A percentile compares a stretch with the other conserved stretches of the same genome.
Evolutionary conservation across 1,284 basidiomycete species (phyloP).

Genomic region (Fomitopsis schrenkii): DNA sequence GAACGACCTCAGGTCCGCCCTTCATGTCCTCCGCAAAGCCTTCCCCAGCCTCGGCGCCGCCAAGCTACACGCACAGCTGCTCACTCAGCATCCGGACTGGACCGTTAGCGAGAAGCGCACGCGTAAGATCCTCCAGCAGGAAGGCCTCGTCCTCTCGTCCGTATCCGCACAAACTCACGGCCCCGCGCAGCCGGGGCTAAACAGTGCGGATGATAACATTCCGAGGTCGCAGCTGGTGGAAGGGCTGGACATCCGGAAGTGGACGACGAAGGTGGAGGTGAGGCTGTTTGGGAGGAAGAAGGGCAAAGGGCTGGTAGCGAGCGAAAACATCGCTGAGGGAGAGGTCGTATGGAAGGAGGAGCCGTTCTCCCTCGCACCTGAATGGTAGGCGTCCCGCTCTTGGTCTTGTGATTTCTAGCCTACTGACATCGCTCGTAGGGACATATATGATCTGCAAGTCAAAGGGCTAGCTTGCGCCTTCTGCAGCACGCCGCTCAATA

Average conservation of each 20-base stretch:
- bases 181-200: background rate
- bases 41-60: conserved; percentile 64
- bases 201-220: conserved; percentile 11
- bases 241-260: conserved; percentile 56
- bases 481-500: conserved; percentile 61
- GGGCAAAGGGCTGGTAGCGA: conserved; percentile 83
- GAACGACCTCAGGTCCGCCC: conserved; percentile 38
- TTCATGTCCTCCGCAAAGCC: conserved; percentile 39
- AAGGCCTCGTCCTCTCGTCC: conserved; percentile 42
- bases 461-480: conserved; percentile 54
- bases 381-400: conserved; percentile 47
- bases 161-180: conserved; percentile 15
- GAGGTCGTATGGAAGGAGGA: conserved; percentile 84
- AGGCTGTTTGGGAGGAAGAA: conserved; percentile 68
- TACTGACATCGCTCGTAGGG: conserved; percentile 38
- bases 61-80: conserved; percentile 66
- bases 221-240: conserved; percentile 67
- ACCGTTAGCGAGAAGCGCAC: conserved; percentile 79
- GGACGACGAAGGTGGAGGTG: conserved; percentile 64
- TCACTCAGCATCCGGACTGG: conserved; percentile 62
- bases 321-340: conserved; percentile 59
- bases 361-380: conserved; percentile 66
- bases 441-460: conserved; percentile 63
- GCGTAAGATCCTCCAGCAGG: conserved; percentile 60
- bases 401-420: background rate